Evolutionary conservation across 75 land plant species (phyloP), one percentile per base, ranked within the genome.

Genomic region (Cupressus sempervirens): DNA sequence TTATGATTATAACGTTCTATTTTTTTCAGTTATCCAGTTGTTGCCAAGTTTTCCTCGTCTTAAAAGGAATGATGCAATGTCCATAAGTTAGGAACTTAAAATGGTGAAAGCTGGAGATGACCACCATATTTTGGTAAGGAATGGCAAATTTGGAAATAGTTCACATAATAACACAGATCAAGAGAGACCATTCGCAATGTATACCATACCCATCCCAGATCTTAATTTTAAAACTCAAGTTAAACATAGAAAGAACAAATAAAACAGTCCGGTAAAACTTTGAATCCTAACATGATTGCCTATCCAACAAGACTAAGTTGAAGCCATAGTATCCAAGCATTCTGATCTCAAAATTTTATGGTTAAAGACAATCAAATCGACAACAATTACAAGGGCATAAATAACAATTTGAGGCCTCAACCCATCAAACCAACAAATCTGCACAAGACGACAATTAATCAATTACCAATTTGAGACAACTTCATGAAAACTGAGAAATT

Each of bases 401-500:
- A 26, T 13, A 77, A 20, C 15, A 41, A 12, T 77, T 77, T 40
- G 46, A 40, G 48, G 26, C 79, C 40, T 3, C 0, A 10, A 10
- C 26, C 43, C 80, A 41, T 76, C 80, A 76, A 75, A 75, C 77
- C 77, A 75, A 23, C 80, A 40, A 77, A 77, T 5, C 7, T 41
- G 46, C 80, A 77, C 80, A 43, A 77, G 29, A 77, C 41, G 80
- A 43, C 7, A 9, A 11, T 43, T 77, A 43, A 77, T 77, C 45
- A 77, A 16, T 77, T 77, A 68, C 2, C 29, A 77, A 75, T 8
- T 41, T 48, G 41, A 7, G 7, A 75, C 41, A 0, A 36, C 46
- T 23, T 40, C 43, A 38, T 4, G n/a, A 77, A 23, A 41, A 77
- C 45, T 9, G 80, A 68, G 73, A 30, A 68, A n/a, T 29, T 30